phyloP scores from a whole-genome alignment of 1,284 basidiomycete species.

The Cronartium quercuum region DNA sequence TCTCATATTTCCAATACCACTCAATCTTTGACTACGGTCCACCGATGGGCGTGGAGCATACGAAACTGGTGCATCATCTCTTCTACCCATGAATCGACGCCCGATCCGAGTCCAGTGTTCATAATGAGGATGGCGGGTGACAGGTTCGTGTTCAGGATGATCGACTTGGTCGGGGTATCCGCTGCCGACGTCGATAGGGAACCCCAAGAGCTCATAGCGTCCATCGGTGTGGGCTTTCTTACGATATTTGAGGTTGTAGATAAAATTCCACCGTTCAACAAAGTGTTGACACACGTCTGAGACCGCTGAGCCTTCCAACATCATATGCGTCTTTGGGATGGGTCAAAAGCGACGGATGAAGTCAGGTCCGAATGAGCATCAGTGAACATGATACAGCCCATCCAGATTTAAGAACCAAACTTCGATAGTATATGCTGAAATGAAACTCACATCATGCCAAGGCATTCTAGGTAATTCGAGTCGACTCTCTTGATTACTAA shows the following conservation, averaged over 20 bases:
- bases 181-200: conserved; percentile 64
- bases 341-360: conserved; percentile 44
- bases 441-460: conserved; percentile 68
- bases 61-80: conserved; percentile 37
- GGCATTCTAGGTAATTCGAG: conserved; percentile 59
- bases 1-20: conserved; percentile 46
- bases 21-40: conserved; percentile 22
- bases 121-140: conserved; percentile 62
- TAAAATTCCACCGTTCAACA: conserved; percentile 69
- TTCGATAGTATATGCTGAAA: conserved; percentile 58
- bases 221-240: conserved; percentile 47
- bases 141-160: conserved; percentile 52
- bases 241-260: conserved; percentile 50
- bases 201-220: conserved; percentile 67
- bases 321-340: conserved; percentile 59
- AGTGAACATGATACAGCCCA: background rate
- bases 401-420: conserved; percentile 48
- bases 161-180: conserved; percentile 63
- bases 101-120: conserved; percentile 55
- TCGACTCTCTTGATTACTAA: conserved; percentile 55
- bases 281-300: conserved; percentile 88
- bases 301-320: conserved; percentile 70
- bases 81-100: conserved; percentile 22
- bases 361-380: conserved; percentile 6
- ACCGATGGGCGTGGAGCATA: conserved; percentile 29